phyloP scores from a whole-genome alignment of 768 basidiomycete species.

The Neoboletus subvelutipes region DNA sequence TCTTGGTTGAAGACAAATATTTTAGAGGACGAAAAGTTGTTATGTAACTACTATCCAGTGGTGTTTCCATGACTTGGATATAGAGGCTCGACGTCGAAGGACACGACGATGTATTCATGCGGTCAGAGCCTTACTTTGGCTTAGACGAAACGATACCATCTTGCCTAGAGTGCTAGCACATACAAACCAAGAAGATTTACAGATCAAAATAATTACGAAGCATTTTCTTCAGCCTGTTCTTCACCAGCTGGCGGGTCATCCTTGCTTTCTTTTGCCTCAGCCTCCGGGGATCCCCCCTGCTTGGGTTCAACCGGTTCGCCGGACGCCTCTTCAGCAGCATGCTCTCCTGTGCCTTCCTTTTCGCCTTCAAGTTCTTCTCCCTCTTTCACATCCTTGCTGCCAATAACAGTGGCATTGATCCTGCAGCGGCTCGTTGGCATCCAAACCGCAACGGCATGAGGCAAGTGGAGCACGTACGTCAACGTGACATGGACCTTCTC shows the following conservation, averaged over 20 bases:
- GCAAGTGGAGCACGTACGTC: conserved; percentile 48
- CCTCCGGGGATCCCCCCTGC: conserved; percentile 23
- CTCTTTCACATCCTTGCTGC: conserved; percentile 57
- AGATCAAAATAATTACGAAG: conserved; percentile 14
- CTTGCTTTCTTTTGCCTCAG: conserved; percentile 24
- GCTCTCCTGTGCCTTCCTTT: conserved; percentile 23
- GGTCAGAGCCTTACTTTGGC: background rate
- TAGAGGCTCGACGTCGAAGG: background rate
- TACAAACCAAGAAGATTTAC: conserved; percentile 6
- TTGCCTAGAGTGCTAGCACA: conserved; percentile 1
- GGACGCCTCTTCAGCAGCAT: conserved; percentile 29
- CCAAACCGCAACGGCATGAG: background rate
- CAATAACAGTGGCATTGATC: conserved; percentile 74
- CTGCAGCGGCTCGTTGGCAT: conserved; percentile 35
- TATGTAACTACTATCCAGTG: background rate
- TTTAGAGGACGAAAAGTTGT: background rate
- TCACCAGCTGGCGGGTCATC: conserved; percentile 21
- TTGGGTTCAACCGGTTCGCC: conserved; percentile 27
- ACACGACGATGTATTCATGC: background rate
- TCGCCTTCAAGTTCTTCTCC: conserved; percentile 36
- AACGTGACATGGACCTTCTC: conserved; percentile 74
- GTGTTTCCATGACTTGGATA: background rate
- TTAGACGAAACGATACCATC: background rate
- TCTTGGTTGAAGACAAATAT: background rate
- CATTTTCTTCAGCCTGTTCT: conserved; percentile 17